Evolutionary conservation across 768 basidiomycete genomes (phyloP), one percentile per base, ranked within the genome.

Genomic region (Trametes meyenii): DNA sequence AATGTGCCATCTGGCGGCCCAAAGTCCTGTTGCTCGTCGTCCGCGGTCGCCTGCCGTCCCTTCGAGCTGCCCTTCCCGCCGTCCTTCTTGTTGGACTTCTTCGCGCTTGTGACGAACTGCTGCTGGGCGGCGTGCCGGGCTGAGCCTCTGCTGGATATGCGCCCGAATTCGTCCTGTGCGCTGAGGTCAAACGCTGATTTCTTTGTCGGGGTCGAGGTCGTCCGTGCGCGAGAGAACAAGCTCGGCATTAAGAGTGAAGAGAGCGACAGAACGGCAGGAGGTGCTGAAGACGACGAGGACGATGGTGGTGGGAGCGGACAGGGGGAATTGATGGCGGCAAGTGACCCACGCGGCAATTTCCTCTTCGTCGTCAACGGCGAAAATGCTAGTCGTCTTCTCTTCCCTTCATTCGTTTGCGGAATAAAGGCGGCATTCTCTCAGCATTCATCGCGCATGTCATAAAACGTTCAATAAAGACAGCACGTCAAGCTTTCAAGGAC

Each of bases 221-320:
- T 87, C 54, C 88, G 82, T 64, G 85, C 72, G 67, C 88, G 84
- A 72, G 88, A 88, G 76, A 90, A 90, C 75, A 89, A 71, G 74
- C 85, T 87, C 78, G 83, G 87, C 88, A 90, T 89, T 76, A 81
- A 73, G 64, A 59, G 54, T 63, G 58, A 55, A 61, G 62, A 60
- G 64, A 39, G 59, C 42, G 55, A 58, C 63, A 50, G 56, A 55
- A 43, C 26, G 49, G 57, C 29, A 43, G 36, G 50, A 35, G 50
- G 54, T 58, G 53, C 52, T 55, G 62, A 64, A 58, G 53, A 59
- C 62, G 62, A 50, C 54, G 62, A 40, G 50, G 56, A 40, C 56
- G 58, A 40, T 62, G 55, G 52, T 55, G 57, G 46, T 60, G 58
- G 61, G 62, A 57, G 58, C 59, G 40, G 65, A 57, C 44, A 60